These are phyloP conservation scores for Conticribra weissflogii DNA, from an alignment of 108 stramenopile genomes.

Conservation along the genomic window DNA sequence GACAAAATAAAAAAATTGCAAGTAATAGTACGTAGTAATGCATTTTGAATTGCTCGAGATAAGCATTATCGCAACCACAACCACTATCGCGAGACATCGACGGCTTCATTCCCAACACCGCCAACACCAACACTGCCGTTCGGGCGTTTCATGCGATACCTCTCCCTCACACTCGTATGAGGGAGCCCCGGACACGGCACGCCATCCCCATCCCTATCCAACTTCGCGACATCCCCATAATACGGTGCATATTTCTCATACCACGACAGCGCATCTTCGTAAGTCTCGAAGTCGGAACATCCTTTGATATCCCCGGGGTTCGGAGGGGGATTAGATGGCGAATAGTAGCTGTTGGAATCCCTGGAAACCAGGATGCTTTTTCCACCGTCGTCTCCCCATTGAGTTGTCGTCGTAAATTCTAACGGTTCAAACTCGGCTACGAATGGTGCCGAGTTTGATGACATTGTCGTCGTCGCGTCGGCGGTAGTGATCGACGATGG, in stretches of 20 bases:
- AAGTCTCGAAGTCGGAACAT: conserved; percentile 67
- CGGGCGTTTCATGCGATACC: conserved; percentile 56
- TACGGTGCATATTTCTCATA: conserved; percentile 59
- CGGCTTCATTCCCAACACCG: neutral
- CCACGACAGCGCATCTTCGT: conserved; percentile 65
- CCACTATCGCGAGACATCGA: neutral
- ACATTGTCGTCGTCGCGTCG: neutral
- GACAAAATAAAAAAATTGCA: too few species aligned
- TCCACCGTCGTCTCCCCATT: conserved; percentile 58
- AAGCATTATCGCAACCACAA: neutral
- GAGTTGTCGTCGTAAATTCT: conserved; percentile 37
- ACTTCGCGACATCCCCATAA: conserved; percentile 65
- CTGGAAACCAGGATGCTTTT: conserved; percentile 11
- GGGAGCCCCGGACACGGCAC: conserved; percentile 74
- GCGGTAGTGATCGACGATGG: neutral
- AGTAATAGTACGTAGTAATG: too few species aligned
- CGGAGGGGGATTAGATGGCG: conserved; percentile 16
- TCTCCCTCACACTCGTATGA: conserved; percentile 51
- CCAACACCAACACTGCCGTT: too few species aligned
- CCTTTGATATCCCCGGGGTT: conserved; percentile 58
- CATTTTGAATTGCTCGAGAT: too few species aligned
- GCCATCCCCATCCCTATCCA: conserved; percentile 73
- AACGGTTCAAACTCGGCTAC: conserved; percentile 65
- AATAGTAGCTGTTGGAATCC: conserved; percentile 2
- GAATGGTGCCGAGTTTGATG: conserved; percentile 14